Evolutionary conservation across 768 basidiomycete species (phyloP).

Genomic region (Neoboletus magnificus): DNA sequence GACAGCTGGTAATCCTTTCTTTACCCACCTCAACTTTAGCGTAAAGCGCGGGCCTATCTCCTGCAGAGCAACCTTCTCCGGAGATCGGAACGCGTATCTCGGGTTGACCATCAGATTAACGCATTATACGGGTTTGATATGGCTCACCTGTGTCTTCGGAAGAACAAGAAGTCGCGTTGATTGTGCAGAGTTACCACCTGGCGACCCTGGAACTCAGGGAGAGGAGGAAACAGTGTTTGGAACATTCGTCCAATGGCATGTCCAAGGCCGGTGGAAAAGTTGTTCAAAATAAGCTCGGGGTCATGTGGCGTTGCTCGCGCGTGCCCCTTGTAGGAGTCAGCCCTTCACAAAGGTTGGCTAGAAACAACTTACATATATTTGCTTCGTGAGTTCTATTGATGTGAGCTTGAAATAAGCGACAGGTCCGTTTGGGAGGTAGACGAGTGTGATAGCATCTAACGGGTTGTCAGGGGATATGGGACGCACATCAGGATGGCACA

Average conservation of each 20-base stretch:
- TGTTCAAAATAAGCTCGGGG: constrained; percentile 93
- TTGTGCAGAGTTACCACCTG: constrained; percentile 98
- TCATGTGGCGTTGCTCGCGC: constrained; percentile 89
- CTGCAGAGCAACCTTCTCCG: constrained; percentile 88
- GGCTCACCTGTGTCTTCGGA: constrained; percentile 85
- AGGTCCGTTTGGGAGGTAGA: constrained; percentile 88
- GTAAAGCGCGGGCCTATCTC: constrained; percentile 99
- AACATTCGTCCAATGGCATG: constrained; percentile 93
- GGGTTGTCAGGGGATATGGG: constrained; percentile 5
- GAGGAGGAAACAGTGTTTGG: constrained; percentile 92
- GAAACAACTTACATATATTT: constrained; percentile 67
- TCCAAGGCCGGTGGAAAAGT: constrained; percentile 90
- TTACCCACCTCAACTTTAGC: constrained; percentile 84
- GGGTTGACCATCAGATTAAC: constrained; percentile 5
- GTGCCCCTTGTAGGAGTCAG: constrained; percentile 60
- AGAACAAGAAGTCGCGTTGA: constrained; percentile 97
- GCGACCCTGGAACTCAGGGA: constrained; percentile 92
- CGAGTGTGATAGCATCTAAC: constrained; percentile 87
- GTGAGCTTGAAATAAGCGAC: constrained; percentile 95
- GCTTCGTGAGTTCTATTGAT: constrained; percentile 78
- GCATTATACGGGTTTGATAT: background rate
- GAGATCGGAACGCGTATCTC: constrained; percentile 89
- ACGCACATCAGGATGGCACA: constrained; percentile 31
- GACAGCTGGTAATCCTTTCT: constrained; percentile 85
- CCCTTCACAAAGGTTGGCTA: background rate